These are phyloP conservation scores for Pyrenula massariospora DNA, from an alignment of 495 filamentous ascomycete species.

Conservation along the genomic window DNA sequence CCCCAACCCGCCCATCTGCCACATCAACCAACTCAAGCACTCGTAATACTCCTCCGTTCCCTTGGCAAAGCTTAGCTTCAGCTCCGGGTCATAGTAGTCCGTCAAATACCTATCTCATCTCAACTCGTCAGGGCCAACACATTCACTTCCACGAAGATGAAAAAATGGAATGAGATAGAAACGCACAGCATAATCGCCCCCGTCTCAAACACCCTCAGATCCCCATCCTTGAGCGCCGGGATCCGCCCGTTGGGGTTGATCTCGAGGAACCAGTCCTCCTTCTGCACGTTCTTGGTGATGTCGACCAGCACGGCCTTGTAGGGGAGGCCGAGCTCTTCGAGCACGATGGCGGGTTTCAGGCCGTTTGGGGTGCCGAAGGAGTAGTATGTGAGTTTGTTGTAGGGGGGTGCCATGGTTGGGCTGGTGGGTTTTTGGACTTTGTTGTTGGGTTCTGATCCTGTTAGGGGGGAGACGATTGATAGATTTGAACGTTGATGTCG, in stretches of 20 bases:
- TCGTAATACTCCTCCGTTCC: conserved; percentile 30
- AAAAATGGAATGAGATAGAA: background rate
- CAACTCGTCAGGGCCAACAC: background rate
- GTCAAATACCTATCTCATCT: conserved; percentile 11
- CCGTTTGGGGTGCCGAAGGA: conserved; percentile 27
- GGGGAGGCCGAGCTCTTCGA: conserved; percentile 66
- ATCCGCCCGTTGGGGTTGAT: conserved; percentile 91
- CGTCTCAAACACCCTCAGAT: conserved; percentile 33
- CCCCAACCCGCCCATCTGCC: conserved; percentile 28
- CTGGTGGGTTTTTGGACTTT: too few species aligned
- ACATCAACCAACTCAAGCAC: conserved; percentile 33
- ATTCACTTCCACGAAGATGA: background rate
- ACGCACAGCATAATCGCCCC: conserved; percentile 34
- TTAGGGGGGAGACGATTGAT: background rate
- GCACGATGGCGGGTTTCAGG: conserved; percentile 61
- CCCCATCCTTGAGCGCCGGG: conserved; percentile 47
- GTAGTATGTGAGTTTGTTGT: conserved; percentile 25
- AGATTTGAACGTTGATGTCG: too few species aligned
- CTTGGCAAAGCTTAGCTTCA: conserved; percentile 29
- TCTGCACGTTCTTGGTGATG: conserved; percentile 57
- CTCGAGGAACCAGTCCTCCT: conserved; percentile 67
- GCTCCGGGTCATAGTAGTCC: conserved; percentile 31
- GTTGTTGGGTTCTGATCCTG: too few species aligned
- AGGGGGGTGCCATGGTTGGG: background rate
- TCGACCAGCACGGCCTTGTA: conserved; percentile 53